Conservation (phyloP, 1,284 basidiomycete species). For the Exobasidium rhododendri region DNA sequence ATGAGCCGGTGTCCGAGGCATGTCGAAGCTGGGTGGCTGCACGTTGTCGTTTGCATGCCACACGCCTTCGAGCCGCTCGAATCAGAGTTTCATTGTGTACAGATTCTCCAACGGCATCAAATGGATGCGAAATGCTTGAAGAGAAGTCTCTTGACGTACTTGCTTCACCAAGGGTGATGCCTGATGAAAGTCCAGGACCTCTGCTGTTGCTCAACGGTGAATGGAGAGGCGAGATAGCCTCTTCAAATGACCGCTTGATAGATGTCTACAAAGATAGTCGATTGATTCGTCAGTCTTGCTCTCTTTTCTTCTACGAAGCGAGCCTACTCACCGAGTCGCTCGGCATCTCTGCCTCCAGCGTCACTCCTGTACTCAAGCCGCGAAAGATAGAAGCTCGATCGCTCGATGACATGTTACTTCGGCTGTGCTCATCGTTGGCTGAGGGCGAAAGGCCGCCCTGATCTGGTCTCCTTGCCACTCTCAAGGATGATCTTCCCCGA, state of each 20-base stretch:
- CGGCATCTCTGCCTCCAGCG: not conserved
- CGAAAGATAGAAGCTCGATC: conserved; percentile 2
- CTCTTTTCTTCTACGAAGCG: too few species aligned
- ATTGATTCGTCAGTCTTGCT: not conserved
- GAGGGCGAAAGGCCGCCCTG: not conserved
- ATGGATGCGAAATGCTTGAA: not conserved
- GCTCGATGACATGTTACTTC: not conserved
- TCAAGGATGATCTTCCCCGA: not conserved
- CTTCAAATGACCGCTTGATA: conserved; percentile 1
- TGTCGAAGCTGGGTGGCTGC: not conserved
- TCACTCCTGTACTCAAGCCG: too few species aligned
- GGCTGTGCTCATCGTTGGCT: not conserved
- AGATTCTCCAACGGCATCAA: not conserved
- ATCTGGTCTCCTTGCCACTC: not conserved
- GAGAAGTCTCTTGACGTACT: not conserved
- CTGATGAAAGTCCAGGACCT: not conserved
- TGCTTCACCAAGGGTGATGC: too few species aligned
- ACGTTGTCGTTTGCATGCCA: not conserved
- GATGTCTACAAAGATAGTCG: not conserved
- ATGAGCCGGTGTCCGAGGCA: not conserved
- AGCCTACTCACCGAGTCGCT: conserved; percentile 1
- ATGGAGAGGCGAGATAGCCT: not conserved
- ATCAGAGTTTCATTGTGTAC: not conserved
- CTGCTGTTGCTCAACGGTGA: not conserved
- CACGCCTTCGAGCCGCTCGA: not conserved